Percentiles rank a stretch among this genome's conserved stretches.
Evolutionary conservation across 108 stramenopile species (phyloP).

Genomic region (Skeletonema tropicum): DNA sequence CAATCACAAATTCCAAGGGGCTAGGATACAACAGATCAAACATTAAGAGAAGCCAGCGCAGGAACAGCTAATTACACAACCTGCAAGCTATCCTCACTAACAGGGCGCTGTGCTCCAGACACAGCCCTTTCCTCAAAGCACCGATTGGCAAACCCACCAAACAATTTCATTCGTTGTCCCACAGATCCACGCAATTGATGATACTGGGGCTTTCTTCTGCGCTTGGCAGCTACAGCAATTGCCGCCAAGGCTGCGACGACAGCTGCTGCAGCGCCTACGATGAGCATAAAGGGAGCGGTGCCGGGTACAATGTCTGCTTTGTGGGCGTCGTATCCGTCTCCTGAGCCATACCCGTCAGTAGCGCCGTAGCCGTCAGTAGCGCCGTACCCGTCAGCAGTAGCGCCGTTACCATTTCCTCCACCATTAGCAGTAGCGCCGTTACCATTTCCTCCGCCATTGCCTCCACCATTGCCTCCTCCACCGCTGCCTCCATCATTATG

Average conservation of each 20-base stretch:
- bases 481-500: constrained; percentile 12
- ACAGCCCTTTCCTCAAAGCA: constrained; percentile 45
- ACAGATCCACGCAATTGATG: constrained; percentile 44
- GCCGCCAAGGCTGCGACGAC: constrained; percentile 37
- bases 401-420: too few species aligned
- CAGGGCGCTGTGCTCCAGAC: constrained; percentile 19
- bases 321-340: not conserved
- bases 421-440: too few species aligned
- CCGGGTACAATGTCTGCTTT: not conserved
- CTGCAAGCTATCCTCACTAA: not conserved
- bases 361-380: too few species aligned
- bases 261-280: constrained; percentile 38
- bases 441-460: not conserved
- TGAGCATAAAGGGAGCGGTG: not conserved
- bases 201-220: constrained; percentile 27
- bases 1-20: not conserved
- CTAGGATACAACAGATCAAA: not conserved
- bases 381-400: too few species aligned
- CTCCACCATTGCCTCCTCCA: too few species aligned
- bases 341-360: not conserved
- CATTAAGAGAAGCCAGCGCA: not conserved
- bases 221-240: constrained; percentile 36
- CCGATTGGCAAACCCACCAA: constrained; percentile 38
- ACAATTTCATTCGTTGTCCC: constrained; percentile 41
- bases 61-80: not conserved